Conservation (phyloP, 129 eudicot genomes). For the Helianthus annuus region HanXRQr2.0-SUNRISE NC_035448.2:171237221-171237720, state of each 20-base stretch:
- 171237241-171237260: constrained; percentile 88
- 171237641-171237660: constrained; percentile 41
- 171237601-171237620: constrained; percentile 44
- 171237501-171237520: constrained; percentile 93
- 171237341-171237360: constrained; percentile 98
- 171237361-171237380: constrained; percentile 38
- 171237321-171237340: constrained; percentile 81
- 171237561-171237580: constrained; percentile 68
- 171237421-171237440: neutral
- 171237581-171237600: constrained; percentile 80
- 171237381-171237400: constrained; percentile 13
- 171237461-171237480: constrained; percentile 70
- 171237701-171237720: constrained; percentile 36
- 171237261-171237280: constrained; percentile 92
- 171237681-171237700: constrained; percentile 69
- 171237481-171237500: constrained; percentile 77
- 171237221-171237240: constrained; percentile 79
- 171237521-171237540: constrained; percentile 83
- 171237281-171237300: constrained; percentile 89
- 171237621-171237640: constrained; percentile 39
- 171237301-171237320: constrained; percentile 75
- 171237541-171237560: constrained; percentile 48
- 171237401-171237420: neutral
- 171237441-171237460: neutral
- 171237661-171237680: constrained; percentile 47